Evolutionary conservation across 1,139 yeast species (phyloP), one percentile per base, ranked within the genome.

Genomic region (Pichia sp.): DNA sequence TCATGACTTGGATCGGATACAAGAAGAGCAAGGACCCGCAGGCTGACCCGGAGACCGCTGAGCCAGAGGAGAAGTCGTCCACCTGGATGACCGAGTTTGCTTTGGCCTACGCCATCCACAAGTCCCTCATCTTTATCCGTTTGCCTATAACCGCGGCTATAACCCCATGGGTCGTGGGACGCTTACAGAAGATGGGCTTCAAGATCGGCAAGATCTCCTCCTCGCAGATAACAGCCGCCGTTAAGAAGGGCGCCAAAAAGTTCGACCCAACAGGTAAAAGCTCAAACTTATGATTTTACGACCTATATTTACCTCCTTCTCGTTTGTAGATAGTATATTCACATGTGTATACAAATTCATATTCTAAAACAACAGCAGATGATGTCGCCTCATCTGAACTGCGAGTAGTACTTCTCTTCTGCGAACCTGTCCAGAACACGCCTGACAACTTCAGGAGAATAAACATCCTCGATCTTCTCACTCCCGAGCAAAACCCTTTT

Each of bases 91-190:
- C 90, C 0, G 97, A 93, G 69, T 82, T 90, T 63, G 85, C 90
- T 19, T 79, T 95, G 60, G 99, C 99, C 0, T 93, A 93, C 69
- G 97, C 97, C 5, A 75, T 93, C 53, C 99, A 93, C 75, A 93
- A 95, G 73, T 82, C 95, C 5, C 76, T 92, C 59, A 79, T 86
- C 11, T 81, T 93, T 61, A 78, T 90, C 46, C 79, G 99, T 61
- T 73, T 93, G 8, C 99, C 99, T 11, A 71, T 90, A 45, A 86
- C 97, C 1, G 97, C 97, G 0, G 96, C 97, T 5, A 80, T 92
- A 19, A 90, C 98, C 0, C 99, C 99, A 1, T 70, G 82, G 5
- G 78, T 90, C 2, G 97, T 90, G 15, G 76, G 72, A 55, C 67
- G 74, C 41, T 76, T 92, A 60, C 80, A 88, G 59, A 70, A 76